Base-by-base conservation (phyloP, 495 filamentous ascomycete genomes). In the Penicillium antarcticum region DNA sequence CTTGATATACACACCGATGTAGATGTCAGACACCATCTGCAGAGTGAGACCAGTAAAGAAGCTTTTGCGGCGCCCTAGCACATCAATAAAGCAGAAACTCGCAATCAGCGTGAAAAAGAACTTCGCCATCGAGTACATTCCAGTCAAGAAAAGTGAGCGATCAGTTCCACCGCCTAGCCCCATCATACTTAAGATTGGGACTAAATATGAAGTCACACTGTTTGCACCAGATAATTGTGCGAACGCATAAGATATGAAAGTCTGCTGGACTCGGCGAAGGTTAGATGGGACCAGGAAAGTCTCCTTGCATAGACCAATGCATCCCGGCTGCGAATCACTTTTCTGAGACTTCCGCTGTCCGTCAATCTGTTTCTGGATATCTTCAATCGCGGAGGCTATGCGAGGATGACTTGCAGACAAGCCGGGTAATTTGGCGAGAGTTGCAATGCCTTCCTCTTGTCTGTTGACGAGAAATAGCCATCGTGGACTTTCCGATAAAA, bases 401-500 rank as follows among this genome's bases (percentile, higher is more conserved):
- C 74, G 71, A 1, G 76, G 70, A 49, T 83, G 74, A 47, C 82
- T 76, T 1, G 62, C 17, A 0, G 79, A 75, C 41, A 86, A 73
- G 35, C 81, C 72, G 49, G 85, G 84, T 19, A 90, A 76, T 38
- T 53, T 61, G 34, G 71, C 57, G 14, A 90, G 79, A 14, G 83
- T 62, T 17, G 56, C 67, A 3, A 77, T 69, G 23, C 85, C 84
- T 46, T 74, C 65, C 9, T 87, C 79, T 38, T 76, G 63, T 42
- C 78, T 64, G 13, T 78, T 78, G 21, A 73, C 73, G 74, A 86
- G 84, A 68, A 89, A 79, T 43, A 82, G 74, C 67, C 72, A 90
- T 31, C 87, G 78, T 3, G 87, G 87, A 18, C 85, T 86, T 59
- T 90, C 87, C 4, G 83, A 82, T 16, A 89, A 76, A 13, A 86